Base-by-base conservation (phyloP, 805 yeast species). In the Wickerhamomyces pijperi region DNA sequence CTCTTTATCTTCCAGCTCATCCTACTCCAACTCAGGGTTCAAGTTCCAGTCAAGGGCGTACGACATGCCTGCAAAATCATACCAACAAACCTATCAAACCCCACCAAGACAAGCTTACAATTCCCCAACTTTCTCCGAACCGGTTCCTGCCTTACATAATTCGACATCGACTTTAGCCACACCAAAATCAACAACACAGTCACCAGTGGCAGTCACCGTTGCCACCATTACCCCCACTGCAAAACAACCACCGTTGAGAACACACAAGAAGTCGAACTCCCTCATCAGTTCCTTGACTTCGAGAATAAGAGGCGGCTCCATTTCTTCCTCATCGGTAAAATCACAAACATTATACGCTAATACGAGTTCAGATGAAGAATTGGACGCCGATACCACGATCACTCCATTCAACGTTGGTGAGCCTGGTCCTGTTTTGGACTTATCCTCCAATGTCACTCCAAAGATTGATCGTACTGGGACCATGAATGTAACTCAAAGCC, bases 21-120 rank as follows among this genome's bases (percentile, higher is more conserved):
- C 49, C 12, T 25, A 25, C 29, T 11, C 13, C 11, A 31, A 31
- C 13, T 42, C 52, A 6, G 42, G 55, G 5, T 64, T 64, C 46
- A 60, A 57, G 32, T 63, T 57, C 41, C 60, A 63, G 40, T 56
- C 66, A n/a, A 56, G 53, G 42, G 50, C 49, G 4, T 64, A 64
- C 41, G 69, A 64, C 41, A 51, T 63, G 42, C 55, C 56, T 14
- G 48, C 52, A 15, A 31, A 13, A 31, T 28, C n/a, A 14, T n/a
- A 28, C 5, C 33, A 16, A 6, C 33, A 31, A 13, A 8, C 32
- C 15, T n/a, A 28, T n/a, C 11, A 32, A 16, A 17, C 25, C 15
- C 3, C 42, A 41, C 29, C 41, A 39, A 21, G 36, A 36, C 23
- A 5, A 33, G n/a, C 29, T 25, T 25, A 21, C 29, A 25, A 12